Evolutionary conservation across 768 basidiomycete species (phyloP).

Genomic region (Gymnopilus dilepis): DNA sequence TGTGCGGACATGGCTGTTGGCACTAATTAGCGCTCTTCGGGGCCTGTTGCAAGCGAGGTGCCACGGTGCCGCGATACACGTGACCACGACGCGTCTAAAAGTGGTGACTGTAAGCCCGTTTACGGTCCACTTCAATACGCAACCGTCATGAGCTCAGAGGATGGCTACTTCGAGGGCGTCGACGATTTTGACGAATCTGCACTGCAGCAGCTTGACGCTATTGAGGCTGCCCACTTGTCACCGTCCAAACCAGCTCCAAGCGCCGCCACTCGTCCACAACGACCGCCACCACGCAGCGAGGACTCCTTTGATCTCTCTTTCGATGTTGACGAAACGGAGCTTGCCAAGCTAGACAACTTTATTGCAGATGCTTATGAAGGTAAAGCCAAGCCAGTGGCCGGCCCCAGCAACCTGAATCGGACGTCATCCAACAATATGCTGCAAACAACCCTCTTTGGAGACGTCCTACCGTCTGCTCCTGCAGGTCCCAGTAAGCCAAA

Average conservation of each 20-base stretch:
- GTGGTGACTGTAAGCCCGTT: slow-evolving; percentile 6
- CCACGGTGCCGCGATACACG: slow-evolving; percentile 26
- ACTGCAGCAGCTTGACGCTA: slow-evolving; percentile 66
- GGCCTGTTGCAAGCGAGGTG: too few species aligned
- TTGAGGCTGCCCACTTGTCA: slow-evolving; percentile 63
- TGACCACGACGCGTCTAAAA: slow-evolving; percentile 32
- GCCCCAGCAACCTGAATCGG: slow-evolving; percentile 39
- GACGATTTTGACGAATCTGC: slow-evolving; percentile 65
- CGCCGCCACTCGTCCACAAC: slow-evolving; percentile 20
- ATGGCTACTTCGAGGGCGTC: slow-evolving; percentile 72
- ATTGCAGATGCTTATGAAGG: slow-evolving; percentile 53
- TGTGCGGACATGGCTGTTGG: slow-evolving; percentile 59
- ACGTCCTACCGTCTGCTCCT: slow-evolving; percentile 46
- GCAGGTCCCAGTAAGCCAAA: slow-evolving; percentile 38
- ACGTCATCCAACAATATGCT: slow-evolving; percentile 44
- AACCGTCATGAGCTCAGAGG: slow-evolving; percentile 65
- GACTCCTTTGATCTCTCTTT: slow-evolving; percentile 59
- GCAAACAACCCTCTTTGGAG: slow-evolving; percentile 75
- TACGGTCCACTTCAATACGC: background rate
- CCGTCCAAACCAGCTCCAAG: slow-evolving; percentile 23
- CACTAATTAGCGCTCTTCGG: too few species aligned
- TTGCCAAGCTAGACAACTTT: slow-evolving; percentile 58
- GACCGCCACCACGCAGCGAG: slow-evolving; percentile 33
- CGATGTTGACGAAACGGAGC: slow-evolving; percentile 60
- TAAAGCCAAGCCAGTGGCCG: slow-evolving; percentile 46